Evolutionary conservation across 139 green algal species (phyloP).

Genomic region (Bryopsis sp.): DNA sequence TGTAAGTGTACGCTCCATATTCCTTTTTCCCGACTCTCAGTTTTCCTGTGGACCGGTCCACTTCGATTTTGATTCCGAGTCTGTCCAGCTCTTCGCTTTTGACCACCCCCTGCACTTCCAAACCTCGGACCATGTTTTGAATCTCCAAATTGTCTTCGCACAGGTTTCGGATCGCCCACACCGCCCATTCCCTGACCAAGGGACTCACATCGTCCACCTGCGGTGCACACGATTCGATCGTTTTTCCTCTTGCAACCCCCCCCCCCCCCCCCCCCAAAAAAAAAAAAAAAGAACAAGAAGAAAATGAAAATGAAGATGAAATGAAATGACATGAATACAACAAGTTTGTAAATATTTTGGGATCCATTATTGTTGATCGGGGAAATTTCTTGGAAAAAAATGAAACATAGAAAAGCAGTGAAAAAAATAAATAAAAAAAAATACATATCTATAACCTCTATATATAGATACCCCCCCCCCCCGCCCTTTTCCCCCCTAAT

Average conservation of each 20-base stretch:
- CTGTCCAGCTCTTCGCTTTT: conserved; percentile 45
- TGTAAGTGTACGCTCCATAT: too few species aligned
- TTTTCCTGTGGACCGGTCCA: conserved; percentile 53
- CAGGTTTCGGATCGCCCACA: conserved; percentile 85
- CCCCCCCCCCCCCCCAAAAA: too few species aligned
- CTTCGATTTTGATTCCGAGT: conserved; percentile 52
- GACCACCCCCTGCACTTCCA: conserved; percentile 30
- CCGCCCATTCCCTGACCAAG: conserved; percentile 74
- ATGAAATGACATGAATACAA: too few species aligned
- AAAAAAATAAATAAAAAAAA: neutral
- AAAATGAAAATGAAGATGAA: too few species aligned
- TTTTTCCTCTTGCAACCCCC: too few species aligned
- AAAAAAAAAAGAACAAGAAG: too few species aligned
- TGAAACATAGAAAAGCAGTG: neutral
- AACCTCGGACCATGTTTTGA: conserved; percentile 20
- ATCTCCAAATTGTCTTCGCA: conserved; percentile 53
- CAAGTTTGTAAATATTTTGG: too few species aligned
- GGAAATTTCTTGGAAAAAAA: conserved; percentile 26
- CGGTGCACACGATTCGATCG: too few species aligned
- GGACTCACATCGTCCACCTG: conserved; percentile 52
- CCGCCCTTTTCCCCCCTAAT: too few species aligned
- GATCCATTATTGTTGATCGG: too few species aligned
- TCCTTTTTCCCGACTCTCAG: conserved; percentile 34
- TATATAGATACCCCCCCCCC: too few species aligned
- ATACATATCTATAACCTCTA: too few species aligned